A percentile compares a stretch with the other conserved stretches of the same genome.
Conservation (phyloP, 2,329 filamentous ascomycete genomes). For the Botryotinia narcissicola region DNA sequence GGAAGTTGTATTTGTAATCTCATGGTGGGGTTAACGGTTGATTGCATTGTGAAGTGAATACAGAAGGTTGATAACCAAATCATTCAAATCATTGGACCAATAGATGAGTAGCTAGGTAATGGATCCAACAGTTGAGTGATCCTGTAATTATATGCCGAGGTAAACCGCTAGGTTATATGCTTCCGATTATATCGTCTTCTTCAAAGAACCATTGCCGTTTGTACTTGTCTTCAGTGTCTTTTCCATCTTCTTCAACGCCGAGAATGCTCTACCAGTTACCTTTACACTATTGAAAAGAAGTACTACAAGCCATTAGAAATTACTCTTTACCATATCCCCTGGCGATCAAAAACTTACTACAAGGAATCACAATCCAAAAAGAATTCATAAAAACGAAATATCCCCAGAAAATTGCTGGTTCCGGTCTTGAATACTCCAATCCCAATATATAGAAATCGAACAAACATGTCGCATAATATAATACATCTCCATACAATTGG, state of each 20-base stretch:
- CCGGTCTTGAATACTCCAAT: not conserved
- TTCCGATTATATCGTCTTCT: not conserved
- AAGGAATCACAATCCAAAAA: not conserved
- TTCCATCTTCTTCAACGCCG: not conserved
- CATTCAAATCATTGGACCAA: not conserved
- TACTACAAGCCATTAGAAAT: not conserved
- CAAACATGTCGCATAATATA: not conserved
- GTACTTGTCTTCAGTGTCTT: not conserved
- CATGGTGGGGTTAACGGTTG: not conserved
- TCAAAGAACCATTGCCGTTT: not conserved
- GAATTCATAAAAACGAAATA: not conserved
- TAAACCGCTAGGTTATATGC: not conserved
- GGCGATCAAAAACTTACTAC: not conserved
- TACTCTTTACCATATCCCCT: not conserved
- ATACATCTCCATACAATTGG: not conserved
- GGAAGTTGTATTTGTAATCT: slow-evolving; percentile 5
- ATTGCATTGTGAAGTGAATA: not conserved
- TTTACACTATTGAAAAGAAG: not conserved
- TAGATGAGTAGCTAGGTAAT: not conserved
- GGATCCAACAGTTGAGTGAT: no score
- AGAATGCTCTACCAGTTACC: not conserved
- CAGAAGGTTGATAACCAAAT: not conserved
- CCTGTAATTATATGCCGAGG: not conserved
- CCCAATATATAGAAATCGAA: not conserved
- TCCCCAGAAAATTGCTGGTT: not conserved